Evolutionary conservation across 768 basidiomycete genomes (phyloP).

Genomic region (Leccinum arenicola): DNA sequence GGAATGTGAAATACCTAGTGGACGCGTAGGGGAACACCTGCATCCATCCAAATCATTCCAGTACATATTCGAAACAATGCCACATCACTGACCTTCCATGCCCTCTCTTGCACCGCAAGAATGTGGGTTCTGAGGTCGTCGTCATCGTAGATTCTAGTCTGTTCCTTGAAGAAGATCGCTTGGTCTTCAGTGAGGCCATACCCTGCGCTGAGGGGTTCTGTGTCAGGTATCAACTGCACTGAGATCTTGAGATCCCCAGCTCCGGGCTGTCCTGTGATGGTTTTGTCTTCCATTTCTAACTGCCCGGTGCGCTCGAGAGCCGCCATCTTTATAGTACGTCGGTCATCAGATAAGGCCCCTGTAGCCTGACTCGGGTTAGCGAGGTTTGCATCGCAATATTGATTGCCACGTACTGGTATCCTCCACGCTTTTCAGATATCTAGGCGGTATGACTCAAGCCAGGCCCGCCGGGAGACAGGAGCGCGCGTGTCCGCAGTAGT

Average conservation of each 20-base stretch:
- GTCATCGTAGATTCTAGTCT: constrained; percentile 30
- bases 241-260: constrained; percentile 11
- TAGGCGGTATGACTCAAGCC: no score
- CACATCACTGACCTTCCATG: constrained; percentile 25
- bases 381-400: background rate
- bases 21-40: constrained; percentile 31
- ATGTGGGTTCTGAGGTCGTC: constrained; percentile 30
- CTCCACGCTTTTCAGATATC: no score
- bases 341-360: background rate
- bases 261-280: background rate
- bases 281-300: background rate
- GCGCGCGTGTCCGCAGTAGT: no score
- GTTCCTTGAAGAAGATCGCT: constrained; percentile 26
- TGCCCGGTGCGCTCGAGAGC: no score
- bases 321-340: background rate
- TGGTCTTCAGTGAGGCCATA: constrained; percentile 16
- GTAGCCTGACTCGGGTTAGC: background rate
- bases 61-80: background rate
- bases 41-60: background rate
- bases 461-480: no score
- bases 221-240: background rate
- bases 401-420: background rate
- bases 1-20: constrained; percentile 26
- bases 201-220: background rate
- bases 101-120: constrained; percentile 28